Evolutionary conservation across 1,284 basidiomycete genomes (phyloP), one percentile per base, ranked within the genome.

Genomic region (Cystobasidium pallidum): DNA sequence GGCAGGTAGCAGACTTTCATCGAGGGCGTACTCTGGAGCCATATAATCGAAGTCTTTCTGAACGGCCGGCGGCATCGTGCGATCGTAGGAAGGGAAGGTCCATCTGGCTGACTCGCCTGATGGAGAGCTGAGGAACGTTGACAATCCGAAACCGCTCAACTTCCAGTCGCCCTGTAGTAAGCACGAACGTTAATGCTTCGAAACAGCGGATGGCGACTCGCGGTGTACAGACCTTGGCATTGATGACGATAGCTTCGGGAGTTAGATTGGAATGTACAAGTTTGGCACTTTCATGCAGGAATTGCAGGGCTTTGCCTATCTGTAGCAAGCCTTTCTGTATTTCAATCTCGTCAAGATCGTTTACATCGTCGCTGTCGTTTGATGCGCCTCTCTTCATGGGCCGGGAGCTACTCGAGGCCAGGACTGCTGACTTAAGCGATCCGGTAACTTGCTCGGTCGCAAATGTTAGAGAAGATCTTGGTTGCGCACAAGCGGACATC

Each of bases 251-350:
- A 81, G 82, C 86, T 76, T 94, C 92, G 0, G 91, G 89, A 30
- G 87, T 89, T 21, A 99, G 82, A 78, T 99, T 97, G 32, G 92
- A 88, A 80, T 99, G 95, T 55, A 99, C 91, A 66, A 94, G 83
- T 76, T 90, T 91, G 0, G 92, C 94, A 28, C 92, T 94, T 10
- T 87, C 87, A 81, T 99, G 95, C 15, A 99, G 82, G 81, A 99
- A 99, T 2, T 88, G 87, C 32, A 99, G 85, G 0, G 92, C 95
- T 81, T 94, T 93, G 82, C 92, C 93, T 13, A 98, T 83, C 79
- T 98, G 95, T 52, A 98, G 83, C 36, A 96, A 88, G 10, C 95
- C 95, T 81, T 98, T 99, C 80, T 97, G 95, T 63, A 98, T 95
- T 90, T 98, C 80, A 7, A 80, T 79, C 41, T 58, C 63, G 47